Percentiles rank a stretch among this genome's conserved stretches.
These are phyloP conservation scores for Ilyonectria sp. DNA, from an alignment of 2,329 filamentous ascomycete species.

Conservation along the genomic window DNA sequence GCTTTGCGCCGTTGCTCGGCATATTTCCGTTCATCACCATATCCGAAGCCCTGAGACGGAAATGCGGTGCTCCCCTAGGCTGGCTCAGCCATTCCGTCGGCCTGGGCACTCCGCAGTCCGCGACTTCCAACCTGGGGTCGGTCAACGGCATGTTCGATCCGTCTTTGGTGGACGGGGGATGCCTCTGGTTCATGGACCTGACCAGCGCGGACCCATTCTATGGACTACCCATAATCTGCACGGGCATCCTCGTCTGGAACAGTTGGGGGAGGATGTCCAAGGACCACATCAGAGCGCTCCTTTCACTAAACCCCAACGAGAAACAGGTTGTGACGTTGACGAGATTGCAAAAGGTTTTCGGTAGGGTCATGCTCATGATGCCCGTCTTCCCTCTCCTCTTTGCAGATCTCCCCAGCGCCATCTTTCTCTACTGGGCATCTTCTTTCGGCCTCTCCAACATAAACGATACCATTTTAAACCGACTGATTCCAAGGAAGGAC, in stretches of 20 bases:
- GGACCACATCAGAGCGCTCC: constrained; percentile 47
- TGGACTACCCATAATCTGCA: constrained; percentile 60
- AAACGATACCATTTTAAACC: constrained; percentile 51
- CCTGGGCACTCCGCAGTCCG: constrained; percentile 40
- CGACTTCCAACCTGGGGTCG: constrained; percentile 44
- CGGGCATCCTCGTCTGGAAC: constrained; percentile 48
- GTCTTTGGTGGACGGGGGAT: constrained; percentile 64
- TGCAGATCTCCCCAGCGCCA: constrained; percentile 56
- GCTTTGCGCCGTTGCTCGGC: constrained; percentile 56
- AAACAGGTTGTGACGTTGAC: constrained; percentile 35
- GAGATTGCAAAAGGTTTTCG: constrained; percentile 47
- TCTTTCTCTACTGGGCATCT: constrained; percentile 59
- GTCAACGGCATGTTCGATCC: constrained; percentile 52
- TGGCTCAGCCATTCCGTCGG: constrained; percentile 53
- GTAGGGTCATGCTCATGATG: constrained; percentile 51
- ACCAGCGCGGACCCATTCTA: constrained; percentile 66
- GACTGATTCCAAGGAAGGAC: constrained; percentile 38
- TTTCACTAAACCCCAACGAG: constrained; percentile 39
- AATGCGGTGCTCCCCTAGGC: constrained; percentile 54
- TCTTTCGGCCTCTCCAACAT: constrained; percentile 54
- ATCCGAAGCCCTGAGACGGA: constrained; percentile 66
- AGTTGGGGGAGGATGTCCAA: constrained; percentile 50
- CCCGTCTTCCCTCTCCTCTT: constrained; percentile 54
- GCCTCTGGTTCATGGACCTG: constrained; percentile 70
- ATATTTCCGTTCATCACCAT: constrained; percentile 66